phyloP scores from a whole-genome alignment of 1,139 yeast species.

The Blastobotrys indianensis region DNA sequence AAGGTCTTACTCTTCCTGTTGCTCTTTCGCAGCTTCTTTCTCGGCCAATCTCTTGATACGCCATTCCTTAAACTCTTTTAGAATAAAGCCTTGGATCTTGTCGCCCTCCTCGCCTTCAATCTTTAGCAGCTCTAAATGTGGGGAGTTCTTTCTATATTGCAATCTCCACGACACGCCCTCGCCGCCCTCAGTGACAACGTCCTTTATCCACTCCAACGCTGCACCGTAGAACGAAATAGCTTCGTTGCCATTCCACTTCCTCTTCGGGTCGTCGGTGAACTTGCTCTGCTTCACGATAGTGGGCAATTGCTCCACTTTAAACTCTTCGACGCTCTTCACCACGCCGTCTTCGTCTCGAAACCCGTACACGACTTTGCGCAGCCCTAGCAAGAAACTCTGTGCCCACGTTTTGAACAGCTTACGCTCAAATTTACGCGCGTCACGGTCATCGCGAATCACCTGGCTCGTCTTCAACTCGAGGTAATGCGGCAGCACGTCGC shows the following conservation, averaged over 20 bases:
- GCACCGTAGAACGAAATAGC: conserved; percentile 85
- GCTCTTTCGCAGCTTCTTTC: no score
- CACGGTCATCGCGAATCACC: conserved; percentile 46
- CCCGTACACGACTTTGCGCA: conserved; percentile 73
- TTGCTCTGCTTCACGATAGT: conserved; percentile 39
- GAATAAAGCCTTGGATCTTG: conserved; percentile 38
- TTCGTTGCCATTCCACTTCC: conserved; percentile 59
- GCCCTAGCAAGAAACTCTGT: conserved; percentile 83
- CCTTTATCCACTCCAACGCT: conserved; percentile 67
- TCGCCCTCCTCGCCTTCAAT: conserved; percentile 31
- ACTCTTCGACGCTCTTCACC: conserved; percentile 66
- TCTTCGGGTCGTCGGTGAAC: conserved; percentile 27
- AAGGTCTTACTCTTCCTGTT: conserved; percentile 10
- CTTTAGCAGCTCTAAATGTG: conserved; percentile 40
- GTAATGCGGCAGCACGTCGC: conserved; percentile 59
- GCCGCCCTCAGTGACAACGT: conserved; percentile 40
- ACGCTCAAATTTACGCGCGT: conserved; percentile 58
- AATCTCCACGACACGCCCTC: conserved; percentile 43
- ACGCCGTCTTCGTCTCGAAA: conserved; percentile 69
- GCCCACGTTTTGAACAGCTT: conserved; percentile 84
- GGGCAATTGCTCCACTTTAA: conserved; percentile 74
- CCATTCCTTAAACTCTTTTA: conserved; percentile 59
- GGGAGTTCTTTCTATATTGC: conserved; percentile 36
- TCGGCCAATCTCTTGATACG: conserved; percentile 28
- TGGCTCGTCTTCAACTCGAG: conserved; percentile 77